Conservation (phyloP, 768 basidiomycete species). For the Tulasnella sp. region DNA sequence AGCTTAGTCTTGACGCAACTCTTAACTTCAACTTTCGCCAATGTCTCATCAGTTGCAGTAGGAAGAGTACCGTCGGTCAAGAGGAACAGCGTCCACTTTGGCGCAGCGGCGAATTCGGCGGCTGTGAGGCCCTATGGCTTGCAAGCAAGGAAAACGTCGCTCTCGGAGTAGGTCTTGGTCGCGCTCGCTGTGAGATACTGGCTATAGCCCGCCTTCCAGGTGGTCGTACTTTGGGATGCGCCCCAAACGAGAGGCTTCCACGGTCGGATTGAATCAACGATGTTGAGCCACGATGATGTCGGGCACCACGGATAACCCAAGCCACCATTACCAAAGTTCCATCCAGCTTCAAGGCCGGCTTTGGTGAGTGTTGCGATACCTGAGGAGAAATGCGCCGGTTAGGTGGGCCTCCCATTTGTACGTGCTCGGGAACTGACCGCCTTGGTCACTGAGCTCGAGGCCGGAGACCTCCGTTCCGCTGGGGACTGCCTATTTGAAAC, state of each 20-base stretch:
- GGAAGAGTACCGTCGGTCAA: not conserved
- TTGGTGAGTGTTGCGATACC: slow-evolving; percentile 1
- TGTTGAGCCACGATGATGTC: not conserved
- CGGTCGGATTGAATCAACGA: not conserved
- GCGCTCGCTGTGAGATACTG: not conserved
- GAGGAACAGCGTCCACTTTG: not conserved
- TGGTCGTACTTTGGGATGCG: not conserved
- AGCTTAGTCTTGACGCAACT: not conserved
- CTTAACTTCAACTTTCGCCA: not conserved
- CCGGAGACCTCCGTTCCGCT: too few relatives aligned
- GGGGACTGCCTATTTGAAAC: too few relatives aligned
- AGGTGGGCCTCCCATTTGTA: too few relatives aligned
- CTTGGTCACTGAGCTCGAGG: too few relatives aligned
- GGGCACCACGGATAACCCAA: slow-evolving; percentile 18
- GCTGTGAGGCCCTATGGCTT: not conserved
- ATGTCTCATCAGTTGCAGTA: not conserved
- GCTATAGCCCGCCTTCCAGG: not conserved
- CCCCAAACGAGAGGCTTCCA: not conserved
- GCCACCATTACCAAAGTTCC: slow-evolving; percentile 16
- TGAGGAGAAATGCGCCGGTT: not conserved
- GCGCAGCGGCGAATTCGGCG: not conserved
- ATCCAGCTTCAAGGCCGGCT: not conserved
- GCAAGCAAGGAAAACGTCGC: not conserved
- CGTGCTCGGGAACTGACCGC: too few relatives aligned
- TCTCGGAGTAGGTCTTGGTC: not conserved